Conservation (phyloP, 768 basidiomycete genomes). For the Phanerochaete carnosa region DNA sequence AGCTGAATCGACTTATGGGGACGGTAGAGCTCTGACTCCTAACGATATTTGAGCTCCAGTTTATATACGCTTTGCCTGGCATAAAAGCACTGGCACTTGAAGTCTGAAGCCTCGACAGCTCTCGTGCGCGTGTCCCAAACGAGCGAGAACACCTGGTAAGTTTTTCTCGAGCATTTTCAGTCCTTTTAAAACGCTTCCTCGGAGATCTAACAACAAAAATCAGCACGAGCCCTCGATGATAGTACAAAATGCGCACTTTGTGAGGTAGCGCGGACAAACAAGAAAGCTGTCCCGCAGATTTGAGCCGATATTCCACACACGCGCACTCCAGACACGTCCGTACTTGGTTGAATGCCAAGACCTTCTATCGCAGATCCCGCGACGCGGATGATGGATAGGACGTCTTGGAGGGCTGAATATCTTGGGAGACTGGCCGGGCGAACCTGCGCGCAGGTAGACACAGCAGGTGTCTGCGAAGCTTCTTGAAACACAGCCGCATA, state of each 20-base stretch:
- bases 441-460: no score
- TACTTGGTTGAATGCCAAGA: background rate
- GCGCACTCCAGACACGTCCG: background rate
- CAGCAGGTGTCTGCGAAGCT: no score
- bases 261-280: constrained; percentile 6
- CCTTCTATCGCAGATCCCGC: background rate
- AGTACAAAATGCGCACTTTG: background rate
- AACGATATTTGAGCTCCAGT: no score
- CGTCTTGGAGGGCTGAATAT: no score
- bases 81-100: no score
- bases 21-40: no score
- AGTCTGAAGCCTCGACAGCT: background rate
- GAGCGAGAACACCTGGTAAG: background rate
- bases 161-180: background rate
- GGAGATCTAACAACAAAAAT: background rate
- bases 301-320: constrained; percentile 1
- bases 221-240: background rate
- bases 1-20: background rate
- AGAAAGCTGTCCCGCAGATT: background rate
- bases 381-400: background rate
- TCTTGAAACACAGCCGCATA: no score
- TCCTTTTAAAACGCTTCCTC: background rate
- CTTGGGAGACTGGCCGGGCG: no score
- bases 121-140: background rate
- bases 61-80: background rate